Percentiles rank a stretch among this genome's conserved stretches.
phyloP scores from a whole-genome alignment of 1,139 yeast genomes.

The Candida albicans region DNA sequence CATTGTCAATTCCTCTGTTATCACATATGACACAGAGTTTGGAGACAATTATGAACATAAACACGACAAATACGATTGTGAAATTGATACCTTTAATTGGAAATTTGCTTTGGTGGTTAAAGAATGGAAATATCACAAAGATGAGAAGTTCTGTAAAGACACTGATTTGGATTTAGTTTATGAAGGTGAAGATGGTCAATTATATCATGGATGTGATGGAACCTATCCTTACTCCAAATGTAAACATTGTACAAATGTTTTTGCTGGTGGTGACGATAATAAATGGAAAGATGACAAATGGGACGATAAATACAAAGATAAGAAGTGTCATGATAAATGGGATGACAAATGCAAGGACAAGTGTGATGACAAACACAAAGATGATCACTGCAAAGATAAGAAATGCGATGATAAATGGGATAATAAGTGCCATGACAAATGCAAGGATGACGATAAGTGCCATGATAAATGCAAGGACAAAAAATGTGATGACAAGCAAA shows the following conservation, averaged over 20 bases:
- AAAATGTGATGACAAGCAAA: neutral
- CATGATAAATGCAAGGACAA: neutral
- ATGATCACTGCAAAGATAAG: no score
- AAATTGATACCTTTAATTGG: slow-evolving; percentile 1
- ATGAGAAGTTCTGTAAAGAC: neutral
- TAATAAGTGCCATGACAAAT: neutral
- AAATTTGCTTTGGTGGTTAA: slow-evolving; percentile 9
- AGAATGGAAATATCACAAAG: neutral
- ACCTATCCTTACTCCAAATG: slow-evolving; percentile 1
- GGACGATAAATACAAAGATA: neutral
- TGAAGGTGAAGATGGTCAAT: slow-evolving; percentile 8
- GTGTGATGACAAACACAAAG: no score
- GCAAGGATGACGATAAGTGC: neutral
- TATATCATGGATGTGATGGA: slow-evolving; percentile 3
- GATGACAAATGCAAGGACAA: no score
- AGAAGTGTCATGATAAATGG: no score
- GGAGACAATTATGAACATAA: neutral
- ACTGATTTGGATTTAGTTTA: slow-evolving; percentile 4
- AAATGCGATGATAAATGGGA: neutral
- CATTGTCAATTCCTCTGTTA: neutral
- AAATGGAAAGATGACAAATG: neutral
- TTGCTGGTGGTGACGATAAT: slow-evolving; percentile 1
- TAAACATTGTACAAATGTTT: neutral
- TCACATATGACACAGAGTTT: neutral
- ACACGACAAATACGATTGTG: neutral